Evolutionary conservation across 139 green algal genomes (phyloP), one percentile per base, ranked within the genome.

Genomic region (Dunaliella primolecta): DNA sequence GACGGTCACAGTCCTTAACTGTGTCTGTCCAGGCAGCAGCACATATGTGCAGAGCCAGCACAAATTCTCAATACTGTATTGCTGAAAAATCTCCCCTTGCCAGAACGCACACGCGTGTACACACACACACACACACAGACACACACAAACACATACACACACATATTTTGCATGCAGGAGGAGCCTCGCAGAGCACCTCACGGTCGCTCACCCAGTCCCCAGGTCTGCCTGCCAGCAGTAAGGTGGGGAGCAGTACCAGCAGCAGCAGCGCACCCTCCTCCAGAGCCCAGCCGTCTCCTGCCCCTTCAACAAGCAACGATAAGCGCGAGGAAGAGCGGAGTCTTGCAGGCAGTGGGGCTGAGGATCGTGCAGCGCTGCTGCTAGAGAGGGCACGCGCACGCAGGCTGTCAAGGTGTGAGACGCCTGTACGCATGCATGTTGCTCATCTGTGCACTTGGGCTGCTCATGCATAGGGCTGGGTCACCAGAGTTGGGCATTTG

Each of bases 101-200:
- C n/a, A n/a, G n/a, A n/a, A 92, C 91, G 0, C 89, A 90, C n/a
- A 34, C 72, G 23, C 72, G 23, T 23, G 20, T 20, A 78, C 72
- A 78, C 72, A 78, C 72, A 78, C 72, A 78, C 72, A 78, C 72
- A 78, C 72, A 78, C 76, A 38, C 76, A 81, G 2, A 36, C 31
- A 30, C 76, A 81, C 76, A 38, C 29, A 81, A 21, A 38, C 76
- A 81, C 38, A 30, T 30, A 55, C 31, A 30, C 0, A 79, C 98
- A 25, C 82, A 36, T 20, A 11, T 97, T 35, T 84, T 38, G 75
- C 2, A 80, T 36, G 2, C 75, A 80, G 30, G 29, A 11, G 27
- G 75, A 23, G n/a, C n/a, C 11, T 80, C n/a, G 29, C 27, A 38
- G 27, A 1, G n/a, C 21, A 77, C 29, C 7, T 32, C 71, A 77